Evolutionary conservation across 345 rosid genomes (phyloP), one percentile per base, ranked within the genome.

Genomic region (Xanthoceras sorbifolium): DNA sequence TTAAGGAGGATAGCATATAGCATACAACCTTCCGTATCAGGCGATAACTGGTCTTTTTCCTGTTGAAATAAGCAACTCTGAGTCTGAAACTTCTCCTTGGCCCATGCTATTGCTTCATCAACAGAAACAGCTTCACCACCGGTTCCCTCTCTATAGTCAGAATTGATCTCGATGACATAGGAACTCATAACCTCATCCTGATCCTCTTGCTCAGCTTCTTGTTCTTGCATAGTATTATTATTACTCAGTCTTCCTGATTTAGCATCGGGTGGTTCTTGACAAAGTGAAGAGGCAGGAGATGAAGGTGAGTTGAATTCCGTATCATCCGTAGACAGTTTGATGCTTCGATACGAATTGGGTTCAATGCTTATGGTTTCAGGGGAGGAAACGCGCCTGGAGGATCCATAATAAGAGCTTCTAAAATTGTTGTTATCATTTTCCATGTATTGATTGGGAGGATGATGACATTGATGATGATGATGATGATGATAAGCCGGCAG

Each of bases 81-180:
- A 1, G 84, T 69, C 66, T 79, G 87, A 67, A 80, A 88, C 74
- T 81, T 88, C 85, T 91, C 91, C 78, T 84, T 91, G 6, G 91
- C 93, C 95, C 95, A 89, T 0, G 93, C 93, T 17, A 91, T 86
- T 14, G 94, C 89, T 78, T 87, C 95, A 71, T 92, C 94, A 57
- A 86, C 82, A 10, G 85, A 86, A 65, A 85, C 87, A 8, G 89
- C 88, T 83, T 85, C 96, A 0, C 84, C 79, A 0, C 84, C 79
- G 0, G 73, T 63, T 20, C 84, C 87, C 40, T 85, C 90, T 74
- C 79, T 80, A 17, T 69, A 50, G 40, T 90, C 89, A 32, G 94
- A 86, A 82, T 86, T 92, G 76, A 93, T 91, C 79, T 96, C 99
- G 12, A 93, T 93, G 10, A 96, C 97, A 48, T 89, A 96, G 52